Base-by-base conservation (phyloP, 192 early-diverging fungal species). In the Mortierella antarctica region DNA sequence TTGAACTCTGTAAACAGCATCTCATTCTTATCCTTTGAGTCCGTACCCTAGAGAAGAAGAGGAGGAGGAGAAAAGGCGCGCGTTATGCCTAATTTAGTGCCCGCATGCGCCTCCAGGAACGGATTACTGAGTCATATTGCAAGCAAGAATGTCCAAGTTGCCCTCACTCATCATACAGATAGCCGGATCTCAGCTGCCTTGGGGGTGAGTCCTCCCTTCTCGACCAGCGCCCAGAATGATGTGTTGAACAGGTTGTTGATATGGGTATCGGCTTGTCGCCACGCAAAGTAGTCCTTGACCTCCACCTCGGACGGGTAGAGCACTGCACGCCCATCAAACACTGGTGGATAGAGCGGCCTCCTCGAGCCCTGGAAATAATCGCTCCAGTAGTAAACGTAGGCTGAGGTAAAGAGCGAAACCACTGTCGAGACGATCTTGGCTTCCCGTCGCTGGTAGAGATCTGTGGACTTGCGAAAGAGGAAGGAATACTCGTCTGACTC, bases 171-270 rank as follows among this genome's bases (percentile, higher is more conserved):
- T 46, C 84, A 74, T 90, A 94, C 92, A 49, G 73, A 89, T 18
- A 99, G 85, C 1, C 82, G 84, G 47, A 85, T 83, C 77, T 97
- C 93, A 6, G 96, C 96, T 65, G 94, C 92, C 31, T 72, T 86
- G 51, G 91, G 90, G 9, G 92, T 86, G 58, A 80, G 21, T 1
- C 83, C 86, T 57, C 94, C 95, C 55, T 86, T 84, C 41, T 89
- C 86, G 39, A 98, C 96, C 46, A 99, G 80, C 11, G 89, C 83
- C 96, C 97, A 98, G 78, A 97, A 98, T 9, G 91, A 89, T 5
- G 98, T 99, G 83, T 99, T 99, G 86, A 98, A 99, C 67, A 96
- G 75, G 74, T 96, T 96, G 84, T 96, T 96, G 83, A 96, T 95
- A 74, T 96, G 95, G 69, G 82, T 97, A 74, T 98, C 96, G 15